Percentiles rank a stretch among this genome's conserved stretches.
These are phyloP conservation scores for Solanum aculeatissimum DNA, from an alignment of 305 asterid genomes.

Conservation along the genomic window DNA sequence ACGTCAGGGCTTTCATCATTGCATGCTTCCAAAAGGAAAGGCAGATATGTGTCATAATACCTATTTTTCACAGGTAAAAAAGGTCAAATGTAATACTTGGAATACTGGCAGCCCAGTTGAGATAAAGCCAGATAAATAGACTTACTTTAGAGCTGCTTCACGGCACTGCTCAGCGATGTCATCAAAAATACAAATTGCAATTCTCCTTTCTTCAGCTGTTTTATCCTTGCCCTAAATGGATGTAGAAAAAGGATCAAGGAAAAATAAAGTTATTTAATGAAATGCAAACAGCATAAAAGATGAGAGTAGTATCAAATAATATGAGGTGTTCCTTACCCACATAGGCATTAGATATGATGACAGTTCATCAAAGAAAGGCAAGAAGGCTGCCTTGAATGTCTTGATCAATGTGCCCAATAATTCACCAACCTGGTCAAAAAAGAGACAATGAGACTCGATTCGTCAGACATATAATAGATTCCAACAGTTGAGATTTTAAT, in stretches of 20 bases:
- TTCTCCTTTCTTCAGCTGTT: slow-evolving; percentile 95
- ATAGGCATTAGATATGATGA: slow-evolving; percentile 81
- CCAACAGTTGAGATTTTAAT: not conserved
- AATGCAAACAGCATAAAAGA: not conserved
- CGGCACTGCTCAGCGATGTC: slow-evolving; percentile 97
- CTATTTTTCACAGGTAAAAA: slow-evolving; percentile 26
- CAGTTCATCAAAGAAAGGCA: slow-evolving; percentile 80
- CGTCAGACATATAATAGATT: not conserved
- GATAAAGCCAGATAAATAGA: not conserved
- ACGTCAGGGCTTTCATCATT: slow-evolving; percentile 88
- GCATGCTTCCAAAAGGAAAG: slow-evolving; percentile 96
- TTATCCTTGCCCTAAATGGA: slow-evolving; percentile 66
- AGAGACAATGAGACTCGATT: not conserved
- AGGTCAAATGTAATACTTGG: not conserved
- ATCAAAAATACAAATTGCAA: slow-evolving; percentile 94
- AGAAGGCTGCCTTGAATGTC: slow-evolving; percentile 69
- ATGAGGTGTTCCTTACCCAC: slow-evolving; percentile 59
- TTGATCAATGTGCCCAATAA: slow-evolving; percentile 72
- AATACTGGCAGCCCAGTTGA: not conserved
- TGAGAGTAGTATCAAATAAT: not conserved
- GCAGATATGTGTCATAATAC: slow-evolving; percentile 85
- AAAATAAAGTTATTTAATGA: not conserved
- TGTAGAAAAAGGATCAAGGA: not conserved
- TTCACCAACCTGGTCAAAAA: slow-evolving; percentile 61
- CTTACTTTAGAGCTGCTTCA: slow-evolving; percentile 73